phyloP scores from a whole-genome alignment of 2,329 filamentous ascomycete species.

The Xylariaceae sp. region DNA sequence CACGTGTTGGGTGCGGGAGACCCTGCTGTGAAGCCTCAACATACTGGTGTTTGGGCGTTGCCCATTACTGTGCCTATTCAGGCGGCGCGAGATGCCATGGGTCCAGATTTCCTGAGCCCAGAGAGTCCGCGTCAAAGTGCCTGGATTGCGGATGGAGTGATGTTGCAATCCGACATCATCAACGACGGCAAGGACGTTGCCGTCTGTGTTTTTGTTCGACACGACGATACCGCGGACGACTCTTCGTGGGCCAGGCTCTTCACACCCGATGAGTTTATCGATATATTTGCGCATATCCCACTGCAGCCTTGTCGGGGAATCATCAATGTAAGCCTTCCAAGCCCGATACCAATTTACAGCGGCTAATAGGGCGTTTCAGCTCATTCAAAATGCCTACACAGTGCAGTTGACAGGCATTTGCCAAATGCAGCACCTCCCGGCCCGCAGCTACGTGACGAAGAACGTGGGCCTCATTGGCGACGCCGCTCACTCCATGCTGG shows the following conservation, averaged over 20 bases:
- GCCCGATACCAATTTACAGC: background rate
- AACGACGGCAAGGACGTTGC: conserved; percentile 24
- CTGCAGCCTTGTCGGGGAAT: conserved; percentile 22
- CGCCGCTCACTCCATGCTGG: conserved; percentile 20
- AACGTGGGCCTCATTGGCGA: conserved; percentile 23
- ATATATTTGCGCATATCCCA: conserved; percentile 18
- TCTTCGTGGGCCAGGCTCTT: conserved; percentile 24
- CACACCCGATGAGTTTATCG: conserved; percentile 27
- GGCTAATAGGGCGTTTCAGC: conserved; percentile 10
- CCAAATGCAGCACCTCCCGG: conserved; percentile 17
- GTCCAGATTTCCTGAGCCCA: conserved; percentile 17
- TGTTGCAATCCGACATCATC: conserved; percentile 21
- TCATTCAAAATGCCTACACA: conserved; percentile 27
- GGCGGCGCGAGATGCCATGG: conserved; percentile 22
- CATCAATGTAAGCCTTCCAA: conserved; percentile 20
- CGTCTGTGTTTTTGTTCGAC: conserved; percentile 17
- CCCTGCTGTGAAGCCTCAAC: conserved; percentile 9
- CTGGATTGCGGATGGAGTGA: conserved; percentile 25
- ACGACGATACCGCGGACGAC: conserved; percentile 7
- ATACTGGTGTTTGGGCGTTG: conserved; percentile 24
- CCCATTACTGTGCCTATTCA: conserved; percentile 21
- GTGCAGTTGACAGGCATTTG: conserved; percentile 25
- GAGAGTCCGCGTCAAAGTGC: conserved; percentile 17
- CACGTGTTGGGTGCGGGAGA: conserved; percentile 17
- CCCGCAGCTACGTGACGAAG: conserved; percentile 18